Evolutionary conservation across 1,284 basidiomycete genomes (phyloP).

Genomic region (Lentinula novae-zelandiae): DNA sequence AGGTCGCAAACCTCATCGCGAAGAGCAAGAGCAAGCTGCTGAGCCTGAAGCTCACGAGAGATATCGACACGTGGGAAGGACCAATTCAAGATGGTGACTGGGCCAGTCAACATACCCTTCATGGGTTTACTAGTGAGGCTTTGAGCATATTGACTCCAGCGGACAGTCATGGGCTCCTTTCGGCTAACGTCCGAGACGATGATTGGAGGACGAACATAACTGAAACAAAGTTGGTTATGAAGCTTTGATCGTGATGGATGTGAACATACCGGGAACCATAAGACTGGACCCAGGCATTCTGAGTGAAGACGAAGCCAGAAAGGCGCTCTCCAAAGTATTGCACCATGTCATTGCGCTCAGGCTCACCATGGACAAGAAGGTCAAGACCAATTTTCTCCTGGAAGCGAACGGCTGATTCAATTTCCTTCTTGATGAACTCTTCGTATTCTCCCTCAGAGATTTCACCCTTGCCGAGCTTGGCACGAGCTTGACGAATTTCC

Average conservation of each 20-base stretch:
- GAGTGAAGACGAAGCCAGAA: conserved; percentile 95
- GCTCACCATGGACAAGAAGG: conserved; percentile 98
- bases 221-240: conserved; percentile 27
- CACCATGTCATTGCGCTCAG: conserved; percentile 99
- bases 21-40: conserved; percentile 97
- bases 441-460: conserved; percentile 90
- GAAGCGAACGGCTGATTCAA: conserved; percentile 91
- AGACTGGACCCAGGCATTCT: conserved; percentile 99
- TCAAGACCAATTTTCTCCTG: conserved; percentile 97
- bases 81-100: conserved; percentile 99
- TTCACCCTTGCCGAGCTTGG: conserved; percentile 93
- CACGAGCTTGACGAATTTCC: conserved; percentile 95
- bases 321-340: conserved; percentile 99
- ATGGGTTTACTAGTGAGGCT: conserved; percentile 92
- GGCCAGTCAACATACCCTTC: conserved; percentile 99
- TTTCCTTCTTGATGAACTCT: conserved; percentile 98
- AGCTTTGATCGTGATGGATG: neutral
- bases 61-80: conserved; percentile 99
- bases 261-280: conserved; percentile 79
- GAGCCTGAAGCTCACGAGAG: conserved; percentile 94
- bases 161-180: conserved; percentile 91
- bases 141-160: conserved; percentile 97
- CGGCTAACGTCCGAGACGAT: conserved; percentile 98
- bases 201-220: conserved; percentile 98
- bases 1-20: conserved; percentile 99